Evolutionary conservation across 2,329 filamentous ascomycete species (phyloP).

Genomic region (Sporothrix globosa): DNA sequence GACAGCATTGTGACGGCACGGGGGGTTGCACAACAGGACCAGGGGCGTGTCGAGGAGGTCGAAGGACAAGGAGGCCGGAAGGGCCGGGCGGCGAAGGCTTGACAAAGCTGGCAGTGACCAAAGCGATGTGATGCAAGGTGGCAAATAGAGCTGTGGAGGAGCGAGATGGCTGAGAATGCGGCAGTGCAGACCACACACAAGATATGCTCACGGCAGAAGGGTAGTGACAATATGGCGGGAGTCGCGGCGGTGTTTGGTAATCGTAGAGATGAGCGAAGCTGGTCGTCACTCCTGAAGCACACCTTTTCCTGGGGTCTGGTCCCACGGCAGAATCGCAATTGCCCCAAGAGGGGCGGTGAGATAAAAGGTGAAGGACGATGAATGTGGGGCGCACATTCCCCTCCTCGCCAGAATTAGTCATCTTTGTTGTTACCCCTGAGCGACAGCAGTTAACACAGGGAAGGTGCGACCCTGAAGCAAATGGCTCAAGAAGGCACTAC

Average conservation of each 20-base stretch:
- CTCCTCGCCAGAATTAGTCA: constrained; percentile 23
- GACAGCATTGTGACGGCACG: constrained; percentile 72
- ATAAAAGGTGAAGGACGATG: neutral
- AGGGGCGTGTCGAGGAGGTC: neutral
- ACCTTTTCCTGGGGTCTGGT: neutral
- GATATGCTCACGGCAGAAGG: neutral
- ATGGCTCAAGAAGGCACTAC: neutral
- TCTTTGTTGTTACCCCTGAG: neutral
- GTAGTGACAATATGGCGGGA: neutral
- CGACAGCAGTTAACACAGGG: neutral
- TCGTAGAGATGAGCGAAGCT: neutral
- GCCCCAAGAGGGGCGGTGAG: constrained; percentile 4
- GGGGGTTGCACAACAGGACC: neutral
- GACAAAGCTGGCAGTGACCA: neutral
- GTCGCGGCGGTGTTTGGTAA: neutral
- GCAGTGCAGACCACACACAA: neutral
- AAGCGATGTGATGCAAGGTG: neutral
- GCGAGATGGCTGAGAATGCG: neutral
- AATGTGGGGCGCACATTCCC: constrained; percentile 2
- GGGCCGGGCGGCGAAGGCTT: neutral
- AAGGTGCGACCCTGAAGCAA: neutral
- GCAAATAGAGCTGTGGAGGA: neutral
- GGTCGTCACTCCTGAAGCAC: constrained; percentile 12
- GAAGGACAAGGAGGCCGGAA: constrained; percentile 16
- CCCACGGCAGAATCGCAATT: constrained; percentile 26